These are phyloP conservation scores for Claviceps fusiformis DNA, from an alignment of 2,329 filamentous ascomycete genomes.

Conservation along the genomic window DNA sequence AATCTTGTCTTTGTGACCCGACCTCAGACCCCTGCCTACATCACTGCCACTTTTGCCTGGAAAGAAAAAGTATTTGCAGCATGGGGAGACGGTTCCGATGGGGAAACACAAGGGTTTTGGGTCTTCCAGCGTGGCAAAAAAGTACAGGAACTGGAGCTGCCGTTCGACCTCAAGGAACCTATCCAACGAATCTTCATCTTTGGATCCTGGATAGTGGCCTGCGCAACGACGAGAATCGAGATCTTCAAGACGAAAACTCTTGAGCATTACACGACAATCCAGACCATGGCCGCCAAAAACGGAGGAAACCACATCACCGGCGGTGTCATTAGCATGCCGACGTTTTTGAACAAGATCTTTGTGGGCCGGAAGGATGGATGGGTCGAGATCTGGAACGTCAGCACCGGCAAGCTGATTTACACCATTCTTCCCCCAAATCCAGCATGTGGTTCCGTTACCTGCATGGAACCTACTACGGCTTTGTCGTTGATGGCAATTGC, in stretches of 20 bases:
- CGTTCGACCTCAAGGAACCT: constrained; percentile 51
- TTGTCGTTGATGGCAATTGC: constrained; percentile 79
- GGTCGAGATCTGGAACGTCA: constrained; percentile 96
- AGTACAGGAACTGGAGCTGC: constrained; percentile 58
- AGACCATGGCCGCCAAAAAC: constrained; percentile 40
- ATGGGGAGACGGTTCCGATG: constrained; percentile 53
- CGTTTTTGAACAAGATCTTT: constrained; percentile 91
- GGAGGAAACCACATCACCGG: constrained; percentile 60
- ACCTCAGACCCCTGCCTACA: constrained; percentile 72
- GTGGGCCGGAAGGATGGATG: constrained; percentile 76
- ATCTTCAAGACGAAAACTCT: constrained; percentile 76
- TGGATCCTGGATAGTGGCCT: constrained; percentile 82
- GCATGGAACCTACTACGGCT: constrained; percentile 70
- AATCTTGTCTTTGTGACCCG: constrained; percentile 88
- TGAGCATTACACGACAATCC: constrained; percentile 83
- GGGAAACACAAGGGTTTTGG: constrained; percentile 60
- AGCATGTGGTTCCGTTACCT: constrained; percentile 69
- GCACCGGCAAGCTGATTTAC: constrained; percentile 80
- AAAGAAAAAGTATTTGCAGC: constrained; percentile 80
- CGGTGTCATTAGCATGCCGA: constrained; percentile 76
- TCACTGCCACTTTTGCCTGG: constrained; percentile 80
- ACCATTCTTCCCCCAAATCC: constrained; percentile 67
- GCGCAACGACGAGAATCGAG: constrained; percentile 61
- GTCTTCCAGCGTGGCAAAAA: constrained; percentile 85
- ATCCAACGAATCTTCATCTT: constrained; percentile 70